phyloP scores from a whole-genome alignment of 2,329 filamentous ascomycete species.

The Paramyrothecium roridum region DNA sequence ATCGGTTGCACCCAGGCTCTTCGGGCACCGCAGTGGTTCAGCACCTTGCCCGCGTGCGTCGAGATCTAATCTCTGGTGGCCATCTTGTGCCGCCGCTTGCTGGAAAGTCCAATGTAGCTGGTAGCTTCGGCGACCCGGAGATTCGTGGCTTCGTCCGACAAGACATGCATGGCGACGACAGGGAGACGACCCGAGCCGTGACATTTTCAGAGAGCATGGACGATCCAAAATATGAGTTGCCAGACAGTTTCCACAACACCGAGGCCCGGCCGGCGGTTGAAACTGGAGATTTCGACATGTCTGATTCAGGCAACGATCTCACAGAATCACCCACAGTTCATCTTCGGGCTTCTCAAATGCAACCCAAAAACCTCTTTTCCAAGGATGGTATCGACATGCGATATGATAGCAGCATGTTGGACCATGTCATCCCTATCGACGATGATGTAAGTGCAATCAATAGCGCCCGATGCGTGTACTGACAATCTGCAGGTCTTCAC shows the following conservation, averaged over 20 bases:
- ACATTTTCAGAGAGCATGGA: conserved; percentile 26
- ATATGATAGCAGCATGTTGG: not conserved
- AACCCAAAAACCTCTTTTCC: too few relatives aligned
- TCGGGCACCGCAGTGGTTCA: conserved; percentile 35
- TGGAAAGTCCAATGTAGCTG: conserved; percentile 17
- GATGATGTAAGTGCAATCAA: not conserved
- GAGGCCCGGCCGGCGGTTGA: conserved; percentile 3
- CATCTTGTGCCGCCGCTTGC: conserved; percentile 35
- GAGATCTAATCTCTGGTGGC: conserved; percentile 32
- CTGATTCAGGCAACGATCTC: not conserved
- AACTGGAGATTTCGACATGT: not conserved
- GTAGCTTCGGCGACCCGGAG: conserved; percentile 12
- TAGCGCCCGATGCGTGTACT: not conserved
- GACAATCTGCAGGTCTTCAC: not conserved
- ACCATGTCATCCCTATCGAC: not conserved
- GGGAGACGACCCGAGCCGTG: conserved; percentile 22
- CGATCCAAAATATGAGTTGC: conserved; percentile 15
- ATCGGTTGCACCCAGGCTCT: conserved; percentile 37
- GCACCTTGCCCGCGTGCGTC: conserved; percentile 31
- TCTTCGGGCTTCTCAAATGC: not conserved
- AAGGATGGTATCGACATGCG: too few relatives aligned
- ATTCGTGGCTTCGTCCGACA: conserved; percentile 30
- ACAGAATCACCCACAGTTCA: not conserved
- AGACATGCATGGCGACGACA: conserved; percentile 18
- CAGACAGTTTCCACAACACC: conserved; percentile 7